Evolutionary conservation across 352 stramenopile genomes (phyloP).

Genomic region (Phytophthora litchii): DNA sequence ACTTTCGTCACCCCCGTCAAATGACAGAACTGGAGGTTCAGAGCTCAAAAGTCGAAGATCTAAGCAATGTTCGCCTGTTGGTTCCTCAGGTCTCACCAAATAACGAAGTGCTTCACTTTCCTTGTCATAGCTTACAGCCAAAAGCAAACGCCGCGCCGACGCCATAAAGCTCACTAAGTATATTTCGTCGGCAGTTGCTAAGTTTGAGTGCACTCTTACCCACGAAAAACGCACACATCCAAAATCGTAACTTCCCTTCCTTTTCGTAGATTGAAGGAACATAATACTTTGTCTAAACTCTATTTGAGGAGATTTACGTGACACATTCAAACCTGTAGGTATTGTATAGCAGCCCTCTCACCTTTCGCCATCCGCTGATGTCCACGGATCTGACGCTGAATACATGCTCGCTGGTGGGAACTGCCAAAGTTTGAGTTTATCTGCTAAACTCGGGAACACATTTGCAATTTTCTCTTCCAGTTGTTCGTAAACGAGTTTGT

Average conservation of each 20-base stretch:
- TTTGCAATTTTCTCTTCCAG: slow-evolving; percentile 35
- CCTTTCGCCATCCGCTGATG: slow-evolving; percentile 8
- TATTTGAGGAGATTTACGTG: too few species aligned
- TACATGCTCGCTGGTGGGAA: slow-evolving; percentile 19
- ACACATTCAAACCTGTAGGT: too few species aligned
- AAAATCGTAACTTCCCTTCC: too few species aligned
- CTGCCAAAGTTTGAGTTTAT: slow-evolving; percentile 5
- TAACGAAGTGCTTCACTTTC: slow-evolving; percentile 21
- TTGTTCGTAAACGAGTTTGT: slow-evolving; percentile 27
- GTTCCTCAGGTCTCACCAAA: slow-evolving; percentile 8
- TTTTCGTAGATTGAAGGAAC: too few species aligned
- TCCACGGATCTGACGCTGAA: slow-evolving; percentile 7
- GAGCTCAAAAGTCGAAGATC: slow-evolving; percentile 12
- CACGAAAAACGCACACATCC: neutral
- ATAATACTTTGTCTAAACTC: too few species aligned
- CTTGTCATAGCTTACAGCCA: slow-evolving; percentile 6
- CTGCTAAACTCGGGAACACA: slow-evolving; percentile 17
- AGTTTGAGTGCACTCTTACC: neutral
- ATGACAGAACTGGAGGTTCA: slow-evolving; percentile 18
- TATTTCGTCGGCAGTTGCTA: slow-evolving; percentile 11
- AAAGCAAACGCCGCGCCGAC: slow-evolving; percentile 20
- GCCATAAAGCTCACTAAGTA: slow-evolving; percentile 8
- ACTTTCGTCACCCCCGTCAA: slow-evolving; percentile 2
- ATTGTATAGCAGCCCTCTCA: slow-evolving; percentile 2
- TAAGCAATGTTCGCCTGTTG: neutral